Conservation (phyloP, 345 rosid species). For the Brassica nigra region DNA sequence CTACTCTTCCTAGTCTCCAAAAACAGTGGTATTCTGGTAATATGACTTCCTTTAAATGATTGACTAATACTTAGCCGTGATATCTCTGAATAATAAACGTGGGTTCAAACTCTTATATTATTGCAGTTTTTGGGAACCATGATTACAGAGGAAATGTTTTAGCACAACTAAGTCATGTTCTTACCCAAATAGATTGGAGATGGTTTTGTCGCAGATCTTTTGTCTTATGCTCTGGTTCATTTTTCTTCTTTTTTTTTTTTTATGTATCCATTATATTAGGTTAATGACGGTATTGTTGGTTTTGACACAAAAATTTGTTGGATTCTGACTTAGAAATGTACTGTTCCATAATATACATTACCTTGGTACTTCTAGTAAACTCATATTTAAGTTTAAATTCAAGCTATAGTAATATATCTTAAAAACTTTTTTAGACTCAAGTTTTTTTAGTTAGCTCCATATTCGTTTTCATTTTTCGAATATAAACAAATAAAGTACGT, state of each 20-base stretch:
- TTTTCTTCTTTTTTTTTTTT: background rate
- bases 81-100: background rate
- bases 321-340: background rate
- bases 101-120: background rate
- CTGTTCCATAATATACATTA: background rate
- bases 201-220: slow-evolving; percentile 57
- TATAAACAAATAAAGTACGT: background rate
- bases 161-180: slow-evolving; percentile 47
- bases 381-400: background rate
- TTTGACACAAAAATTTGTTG: background rate
- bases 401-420: background rate
- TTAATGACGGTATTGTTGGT: background rate
- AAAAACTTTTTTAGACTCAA: no score
- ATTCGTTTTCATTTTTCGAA: background rate
- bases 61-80: background rate
- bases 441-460: background rate
- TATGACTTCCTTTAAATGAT: background rate
- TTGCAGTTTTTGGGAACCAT: slow-evolving; percentile 58
- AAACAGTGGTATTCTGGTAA: slow-evolving; percentile 78
- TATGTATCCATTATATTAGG: background rate
- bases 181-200: slow-evolving; percentile 44
- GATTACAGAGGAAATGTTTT: slow-evolving; percentile 52
- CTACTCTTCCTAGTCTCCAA: slow-evolving; percentile 52
- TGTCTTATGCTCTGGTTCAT: slow-evolving; percentile 41
- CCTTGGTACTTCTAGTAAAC: background rate